These are phyloP conservation scores for Hypoxylon sp. DNA, from an alignment of 2,329 filamentous ascomycete species.

Conservation along the genomic window DNA sequence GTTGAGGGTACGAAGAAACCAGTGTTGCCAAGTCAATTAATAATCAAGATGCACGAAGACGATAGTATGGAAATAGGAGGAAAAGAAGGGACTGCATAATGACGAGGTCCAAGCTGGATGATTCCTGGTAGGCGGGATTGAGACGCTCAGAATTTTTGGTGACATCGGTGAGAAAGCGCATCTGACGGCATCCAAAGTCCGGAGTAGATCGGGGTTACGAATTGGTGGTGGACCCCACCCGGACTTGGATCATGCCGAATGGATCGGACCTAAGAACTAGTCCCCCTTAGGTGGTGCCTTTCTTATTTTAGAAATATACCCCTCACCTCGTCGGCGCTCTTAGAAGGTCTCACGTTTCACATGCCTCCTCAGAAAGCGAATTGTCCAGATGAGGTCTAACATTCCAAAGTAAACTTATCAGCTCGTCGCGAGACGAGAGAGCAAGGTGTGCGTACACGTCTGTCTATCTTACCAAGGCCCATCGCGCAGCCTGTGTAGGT, in stretches of 20 bases:
- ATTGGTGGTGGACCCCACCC: conserved; percentile 13
- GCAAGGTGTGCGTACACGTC: conserved; percentile 16
- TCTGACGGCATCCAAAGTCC: conserved; percentile 28
- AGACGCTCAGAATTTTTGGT: neutral
- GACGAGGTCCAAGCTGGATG: neutral
- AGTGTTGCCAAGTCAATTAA: neutral
- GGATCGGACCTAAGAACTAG: conserved; percentile 10
- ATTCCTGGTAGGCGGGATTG: neutral
- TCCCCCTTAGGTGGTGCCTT: neutral
- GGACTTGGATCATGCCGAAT: conserved; percentile 28
- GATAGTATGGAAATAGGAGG: neutral
- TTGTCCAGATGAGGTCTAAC: conserved; percentile 13
- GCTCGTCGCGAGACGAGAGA: conserved; percentile 35
- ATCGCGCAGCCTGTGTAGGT: conserved; percentile 12
- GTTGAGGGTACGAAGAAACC: neutral
- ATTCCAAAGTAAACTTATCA: conserved; percentile 32
- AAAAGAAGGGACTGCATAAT: neutral
- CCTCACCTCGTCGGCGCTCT: neutral
- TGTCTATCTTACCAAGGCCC: conserved; percentile 29
- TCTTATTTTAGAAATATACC: neutral
- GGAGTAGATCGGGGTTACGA: conserved; percentile 33
- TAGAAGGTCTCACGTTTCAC: neutral
- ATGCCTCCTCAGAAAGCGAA: neutral
- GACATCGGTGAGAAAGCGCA: conserved; percentile 16
- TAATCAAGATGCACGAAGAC: conserved; percentile 2